phyloP scores from a whole-genome alignment of 1,139 yeast genomes.

The Protomyces gravidus region DNA sequence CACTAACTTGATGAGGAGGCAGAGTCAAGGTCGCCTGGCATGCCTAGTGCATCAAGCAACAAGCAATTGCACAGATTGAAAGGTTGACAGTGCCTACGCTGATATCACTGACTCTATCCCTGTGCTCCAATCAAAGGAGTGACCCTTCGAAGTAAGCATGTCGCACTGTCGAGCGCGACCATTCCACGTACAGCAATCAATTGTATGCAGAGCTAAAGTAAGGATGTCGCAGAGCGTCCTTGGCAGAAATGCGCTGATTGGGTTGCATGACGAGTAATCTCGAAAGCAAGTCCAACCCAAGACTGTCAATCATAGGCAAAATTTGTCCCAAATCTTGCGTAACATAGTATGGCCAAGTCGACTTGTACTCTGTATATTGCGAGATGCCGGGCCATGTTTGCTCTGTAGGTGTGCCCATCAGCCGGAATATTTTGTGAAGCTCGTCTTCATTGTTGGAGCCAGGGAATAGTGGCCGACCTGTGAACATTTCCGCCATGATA shows the following conservation, averaged over 20 bases:
- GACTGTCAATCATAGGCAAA: slow-evolving; percentile 70
- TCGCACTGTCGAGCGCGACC: too few relatives aligned
- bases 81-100: too few relatives aligned
- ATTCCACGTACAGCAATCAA: too few relatives aligned
- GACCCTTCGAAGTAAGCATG: too few relatives aligned
- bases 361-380: slow-evolving; percentile 75
- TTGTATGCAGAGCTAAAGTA: slow-evolving; percentile 8
- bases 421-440: slow-evolving; percentile 68
- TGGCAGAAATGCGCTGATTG: slow-evolving; percentile 81
- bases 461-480: slow-evolving; percentile 95
- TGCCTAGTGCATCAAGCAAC: too few relatives aligned
- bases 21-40: too few relatives aligned
- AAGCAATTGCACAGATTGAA: too few relatives aligned
- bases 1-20: too few relatives aligned
- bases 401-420: slow-evolving; percentile 82
- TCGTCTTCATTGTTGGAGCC: slow-evolving; percentile 97
- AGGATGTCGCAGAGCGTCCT: slow-evolving; percentile 60
- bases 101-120: too few relatives aligned
- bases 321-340: slow-evolving; percentile 79
- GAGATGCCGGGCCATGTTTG: slow-evolving; percentile 94
- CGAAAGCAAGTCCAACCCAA: slow-evolving; percentile 73
- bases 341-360: slow-evolving; percentile 69
- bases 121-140: too few relatives aligned
- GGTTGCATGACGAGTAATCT: slow-evolving; percentile 86
- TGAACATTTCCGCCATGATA: slow-evolving; percentile 94